phyloP scores from a whole-genome alignment of 306 rosid genomes.

The Alnus glutinosa region DNA sequence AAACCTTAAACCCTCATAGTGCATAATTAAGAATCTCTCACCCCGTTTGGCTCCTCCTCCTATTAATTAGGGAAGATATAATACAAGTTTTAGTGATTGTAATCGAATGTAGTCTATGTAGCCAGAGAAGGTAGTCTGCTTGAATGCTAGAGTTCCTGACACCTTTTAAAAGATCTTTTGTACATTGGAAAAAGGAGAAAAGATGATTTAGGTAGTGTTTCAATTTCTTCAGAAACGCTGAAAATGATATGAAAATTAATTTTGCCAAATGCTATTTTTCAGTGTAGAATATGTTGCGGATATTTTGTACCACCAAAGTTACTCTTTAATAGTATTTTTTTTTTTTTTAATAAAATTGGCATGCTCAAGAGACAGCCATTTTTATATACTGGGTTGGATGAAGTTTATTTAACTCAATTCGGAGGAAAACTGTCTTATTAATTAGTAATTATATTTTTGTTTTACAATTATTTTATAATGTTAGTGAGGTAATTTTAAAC shows the following conservation, averaged over 20 bases:
- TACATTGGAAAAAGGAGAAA: not conserved
- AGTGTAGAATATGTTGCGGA: not conserved
- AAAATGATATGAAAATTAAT: not conserved
- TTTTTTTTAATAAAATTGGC: too few species aligned
- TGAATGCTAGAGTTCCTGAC: not conserved
- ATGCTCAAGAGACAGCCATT: too few species aligned
- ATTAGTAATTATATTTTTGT: too few species aligned
- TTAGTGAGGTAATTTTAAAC: too few species aligned
- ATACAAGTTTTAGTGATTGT: slow-evolving; percentile 15
- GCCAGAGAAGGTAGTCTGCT: slow-evolving; percentile 18
- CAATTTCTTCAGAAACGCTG: not conserved
- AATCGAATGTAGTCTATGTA: slow-evolving; percentile 9
- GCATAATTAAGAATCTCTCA: slow-evolving; percentile 14
- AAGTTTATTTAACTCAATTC: too few species aligned
- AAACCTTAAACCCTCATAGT: not conserved
- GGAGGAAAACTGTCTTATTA: too few species aligned
- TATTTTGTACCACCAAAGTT: not conserved
- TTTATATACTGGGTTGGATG: too few species aligned
- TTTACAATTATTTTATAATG: too few species aligned
- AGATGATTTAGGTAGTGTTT: not conserved
- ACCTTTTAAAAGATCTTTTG: not conserved
- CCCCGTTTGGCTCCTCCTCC: not conserved
- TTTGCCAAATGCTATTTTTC: not conserved
- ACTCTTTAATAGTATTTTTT: too few species aligned
- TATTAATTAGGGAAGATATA: not conserved